phyloP scores from a whole-genome alignment of 768 basidiomycete genomes.

The Boletus sp. region DNA sequence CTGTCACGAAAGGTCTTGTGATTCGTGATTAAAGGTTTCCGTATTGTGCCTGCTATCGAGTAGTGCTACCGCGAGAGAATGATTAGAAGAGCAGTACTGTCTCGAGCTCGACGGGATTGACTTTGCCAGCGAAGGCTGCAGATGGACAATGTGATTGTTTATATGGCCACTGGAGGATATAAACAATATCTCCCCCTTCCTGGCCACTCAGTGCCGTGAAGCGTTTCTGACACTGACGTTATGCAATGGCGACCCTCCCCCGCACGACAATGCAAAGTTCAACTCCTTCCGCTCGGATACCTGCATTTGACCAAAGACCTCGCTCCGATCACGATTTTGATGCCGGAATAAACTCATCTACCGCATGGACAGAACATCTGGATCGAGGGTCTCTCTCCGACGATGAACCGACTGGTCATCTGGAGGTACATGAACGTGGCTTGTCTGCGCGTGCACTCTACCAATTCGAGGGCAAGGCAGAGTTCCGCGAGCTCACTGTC shows the following conservation, averaged over 20 bases:
- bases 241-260: conserved; percentile 37
- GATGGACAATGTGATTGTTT: not conserved
- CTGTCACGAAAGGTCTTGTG: not conserved
- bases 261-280: conserved; percentile 28
- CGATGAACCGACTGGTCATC: conserved; percentile 41
- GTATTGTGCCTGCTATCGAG: not conserved
- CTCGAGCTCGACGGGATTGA: not conserved
- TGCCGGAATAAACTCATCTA: conserved; percentile 72
- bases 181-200: not conserved
- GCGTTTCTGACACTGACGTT: not conserved
- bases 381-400: conserved; percentile 49
- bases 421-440: conserved; percentile 34
- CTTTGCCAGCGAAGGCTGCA: not conserved
- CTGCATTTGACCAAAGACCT: conserved; percentile 26
- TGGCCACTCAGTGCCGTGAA: not conserved
- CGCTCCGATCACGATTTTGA: conserved; percentile 51
- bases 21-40: not conserved
- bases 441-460: conserved; percentile 67
- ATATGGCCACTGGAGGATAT: conserved; percentile 2
- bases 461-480: conserved; percentile 69
- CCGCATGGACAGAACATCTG: conserved; percentile 70
- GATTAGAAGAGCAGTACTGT: not conserved
- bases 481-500: conserved; percentile 68
- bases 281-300: conserved; percentile 6
- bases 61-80: not conserved